These are phyloP conservation scores for Saprolegnia parasitica DNA, from an alignment of 352 stramenopile genomes.

Conservation along the genomic window DNA sequence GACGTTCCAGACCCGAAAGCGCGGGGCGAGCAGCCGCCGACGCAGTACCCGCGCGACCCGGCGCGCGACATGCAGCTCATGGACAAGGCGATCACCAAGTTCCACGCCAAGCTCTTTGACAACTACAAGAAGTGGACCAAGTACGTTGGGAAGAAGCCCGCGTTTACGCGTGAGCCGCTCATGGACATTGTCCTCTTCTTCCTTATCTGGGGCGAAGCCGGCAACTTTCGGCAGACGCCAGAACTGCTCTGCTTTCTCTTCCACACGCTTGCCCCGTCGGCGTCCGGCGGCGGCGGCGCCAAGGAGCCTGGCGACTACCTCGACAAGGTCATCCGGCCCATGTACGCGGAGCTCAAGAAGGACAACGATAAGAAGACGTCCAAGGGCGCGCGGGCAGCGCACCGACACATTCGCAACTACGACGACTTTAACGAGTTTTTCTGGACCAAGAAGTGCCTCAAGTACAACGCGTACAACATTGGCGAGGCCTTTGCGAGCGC, in stretches of 20 bases:
- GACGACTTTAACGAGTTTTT: constrained; percentile 89
- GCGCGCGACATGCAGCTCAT: constrained; percentile 68
- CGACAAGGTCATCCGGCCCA: constrained; percentile 64
- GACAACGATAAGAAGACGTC: constrained; percentile 87
- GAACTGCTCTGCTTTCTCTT: constrained; percentile 78
- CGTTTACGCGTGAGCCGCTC: constrained; percentile 69
- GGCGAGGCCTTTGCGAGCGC: constrained; percentile 63
- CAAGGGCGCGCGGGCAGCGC: constrained; percentile 64
- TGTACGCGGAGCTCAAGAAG: constrained; percentile 81
- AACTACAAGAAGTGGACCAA: constrained; percentile 89
- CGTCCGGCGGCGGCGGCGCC: constrained; percentile 47
- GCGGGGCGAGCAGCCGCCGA: constrained; percentile 34
- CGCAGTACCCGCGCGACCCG: constrained; percentile 42
- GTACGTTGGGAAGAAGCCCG: constrained; percentile 75
- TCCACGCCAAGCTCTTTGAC: constrained; percentile 68
- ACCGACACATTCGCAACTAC: constrained; percentile 80
- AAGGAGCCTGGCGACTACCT: constrained; percentile 70
- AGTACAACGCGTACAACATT: constrained; percentile 70
- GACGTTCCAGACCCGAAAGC: constrained; percentile 31
- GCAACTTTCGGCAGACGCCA: constrained; percentile 77
- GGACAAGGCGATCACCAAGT: constrained; percentile 72
- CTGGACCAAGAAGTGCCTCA: constrained; percentile 84
- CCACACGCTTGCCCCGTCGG: constrained; percentile 70
- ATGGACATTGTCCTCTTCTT: constrained; percentile 81
- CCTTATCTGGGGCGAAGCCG: constrained; percentile 80